These are phyloP conservation scores for Wickerhamiella galacta DNA, from an alignment of 805 yeast genomes.

Conservation along the genomic window DNA sequence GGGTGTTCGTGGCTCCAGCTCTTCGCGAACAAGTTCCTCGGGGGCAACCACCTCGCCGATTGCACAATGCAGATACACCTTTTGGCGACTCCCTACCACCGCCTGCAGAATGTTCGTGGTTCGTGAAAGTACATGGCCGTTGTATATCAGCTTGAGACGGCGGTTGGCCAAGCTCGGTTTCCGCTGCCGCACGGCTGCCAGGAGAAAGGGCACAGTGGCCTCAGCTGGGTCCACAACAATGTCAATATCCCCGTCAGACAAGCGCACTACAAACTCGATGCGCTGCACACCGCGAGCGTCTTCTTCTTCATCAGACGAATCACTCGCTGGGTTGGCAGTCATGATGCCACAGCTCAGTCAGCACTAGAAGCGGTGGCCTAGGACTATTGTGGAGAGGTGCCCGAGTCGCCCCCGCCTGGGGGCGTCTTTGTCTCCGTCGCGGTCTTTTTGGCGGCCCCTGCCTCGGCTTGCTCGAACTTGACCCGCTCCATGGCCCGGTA, in stretches of 20 bases:
- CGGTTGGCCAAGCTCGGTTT: slow-evolving; percentile 25
- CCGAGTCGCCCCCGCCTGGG: too few relatives aligned
- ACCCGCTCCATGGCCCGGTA: slow-evolving; percentile 87
- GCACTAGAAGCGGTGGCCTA: neutral
- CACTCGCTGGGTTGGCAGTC: neutral
- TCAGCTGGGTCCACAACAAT: slow-evolving; percentile 4
- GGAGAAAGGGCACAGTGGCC: slow-evolving; percentile 24
- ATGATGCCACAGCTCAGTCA: neutral
- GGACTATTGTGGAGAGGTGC: neutral
- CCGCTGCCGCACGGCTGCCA: slow-evolving; percentile 28
- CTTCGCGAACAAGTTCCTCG: slow-evolving; percentile 44
- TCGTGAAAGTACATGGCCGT: slow-evolving; percentile 48
- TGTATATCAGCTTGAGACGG: slow-evolving; percentile 48
- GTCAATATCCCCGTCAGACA: slow-evolving; percentile 1
- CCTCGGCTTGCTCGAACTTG: slow-evolving; percentile 48
- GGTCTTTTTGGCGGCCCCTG: slow-evolving; percentile 5
- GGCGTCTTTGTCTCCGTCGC: neutral
- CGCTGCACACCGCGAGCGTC: too few relatives aligned
- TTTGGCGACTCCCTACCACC: slow-evolving; percentile 19
- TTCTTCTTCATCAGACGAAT: too few relatives aligned
- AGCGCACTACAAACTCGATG: too few relatives aligned
- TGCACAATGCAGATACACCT: slow-evolving; percentile 61
- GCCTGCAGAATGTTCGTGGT: slow-evolving; percentile 39
- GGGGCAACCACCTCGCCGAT: slow-evolving; percentile 47
- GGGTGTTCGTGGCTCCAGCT: slow-evolving; percentile 33